Percentiles rank a stretch among this genome's conserved stretches.
These are phyloP conservation scores for Coniella vitis DNA, from an alignment of 2,329 filamentous ascomycete genomes.

Conservation along the genomic window DNA sequence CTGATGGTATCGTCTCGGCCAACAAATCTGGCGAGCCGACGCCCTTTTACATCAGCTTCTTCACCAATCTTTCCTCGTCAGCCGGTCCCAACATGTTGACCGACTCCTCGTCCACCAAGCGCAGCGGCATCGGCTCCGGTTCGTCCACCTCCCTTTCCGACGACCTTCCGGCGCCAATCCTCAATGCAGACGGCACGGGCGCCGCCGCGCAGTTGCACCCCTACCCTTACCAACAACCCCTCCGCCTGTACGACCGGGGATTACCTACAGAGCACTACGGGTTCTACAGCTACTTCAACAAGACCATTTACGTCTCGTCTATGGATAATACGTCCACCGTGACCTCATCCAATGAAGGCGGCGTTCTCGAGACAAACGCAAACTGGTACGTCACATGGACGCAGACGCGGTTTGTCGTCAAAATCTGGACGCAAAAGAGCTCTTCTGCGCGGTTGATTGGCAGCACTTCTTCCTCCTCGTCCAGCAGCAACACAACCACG, in stretches of 20 bases:
- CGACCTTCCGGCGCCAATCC: conserved; percentile 56
- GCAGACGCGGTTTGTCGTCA: conserved; percentile 55
- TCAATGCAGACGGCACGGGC: conserved; percentile 64
- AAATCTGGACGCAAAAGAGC: conserved; percentile 53
- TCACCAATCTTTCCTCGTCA: conserved; percentile 38
- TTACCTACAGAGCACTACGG: conserved; percentile 79
- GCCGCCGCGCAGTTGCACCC: conserved; percentile 68
- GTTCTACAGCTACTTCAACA: conserved; percentile 89
- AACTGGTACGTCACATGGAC: conserved; percentile 51
- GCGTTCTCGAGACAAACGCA: conserved; percentile 46
- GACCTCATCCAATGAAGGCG: conserved; percentile 42
- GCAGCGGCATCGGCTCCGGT: conserved; percentile 20
- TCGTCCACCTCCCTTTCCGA: conserved; percentile 37
- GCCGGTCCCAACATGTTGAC: conserved; percentile 22
- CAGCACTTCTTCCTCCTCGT: conserved; percentile 19
- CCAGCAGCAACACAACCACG: conserved; percentile 27
- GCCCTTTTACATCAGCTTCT: conserved; percentile 78
- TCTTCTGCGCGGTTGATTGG: conserved; percentile 36
- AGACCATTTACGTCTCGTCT: conserved; percentile 73
- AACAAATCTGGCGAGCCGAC: conserved; percentile 75
- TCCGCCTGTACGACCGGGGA: conserved; percentile 80
- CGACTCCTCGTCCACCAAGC: conserved; percentile 14
- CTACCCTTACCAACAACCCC: conserved; percentile 63
- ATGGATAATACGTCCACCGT: conserved; percentile 34
- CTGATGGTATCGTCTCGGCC: conserved; percentile 60